A percentile compares a stretch with the other conserved stretches of the same genome.
These are phyloP conservation scores for Somion occarium DNA, from an alignment of 1,284 basidiomycete genomes.

Conservation along the genomic window DNA sequence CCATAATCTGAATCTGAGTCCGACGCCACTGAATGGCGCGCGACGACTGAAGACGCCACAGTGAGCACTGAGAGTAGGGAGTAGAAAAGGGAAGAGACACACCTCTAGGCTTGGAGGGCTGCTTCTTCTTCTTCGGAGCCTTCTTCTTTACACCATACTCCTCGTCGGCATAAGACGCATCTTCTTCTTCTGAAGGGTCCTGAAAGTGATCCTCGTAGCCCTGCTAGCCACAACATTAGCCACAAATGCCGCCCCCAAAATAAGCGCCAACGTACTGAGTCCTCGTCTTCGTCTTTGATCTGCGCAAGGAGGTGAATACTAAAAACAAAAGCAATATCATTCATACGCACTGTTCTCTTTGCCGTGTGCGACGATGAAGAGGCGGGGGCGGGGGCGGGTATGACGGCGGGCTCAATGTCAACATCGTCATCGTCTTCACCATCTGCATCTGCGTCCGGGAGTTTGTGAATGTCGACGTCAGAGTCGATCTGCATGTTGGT, in stretches of 20 bases:
- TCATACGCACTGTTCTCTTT: conserved; percentile 20
- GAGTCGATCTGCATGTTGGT: conserved; percentile 42
- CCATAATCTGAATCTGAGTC: conserved; percentile 90
- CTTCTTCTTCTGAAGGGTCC: conserved; percentile 56
- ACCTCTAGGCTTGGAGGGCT: conserved; percentile 62
- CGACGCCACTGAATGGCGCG: conserved; percentile 47
- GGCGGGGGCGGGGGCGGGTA: conserved; percentile 19
- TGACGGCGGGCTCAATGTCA: conserved; percentile 25
- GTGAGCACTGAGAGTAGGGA: conserved; percentile 13
- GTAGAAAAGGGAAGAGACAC: conserved; percentile 1
- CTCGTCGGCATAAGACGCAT: conserved; percentile 73
- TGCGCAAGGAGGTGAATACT: conserved; percentile 22
- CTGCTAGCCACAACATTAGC: conserved; percentile 33
- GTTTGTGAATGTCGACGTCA: conserved; percentile 32
- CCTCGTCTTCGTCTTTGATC: conserved; percentile 51
- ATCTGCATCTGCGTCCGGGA: conserved; percentile 34
- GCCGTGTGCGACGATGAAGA: conserved; percentile 25
- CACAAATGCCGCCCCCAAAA: background rate
- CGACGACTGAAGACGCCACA: conserved; percentile 31
- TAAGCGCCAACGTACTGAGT: conserved; percentile 48
- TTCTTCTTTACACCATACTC: conserved; percentile 67
- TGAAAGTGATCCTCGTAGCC: conserved; percentile 61
- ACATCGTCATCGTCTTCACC: conserved; percentile 31
- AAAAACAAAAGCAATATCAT: no score
- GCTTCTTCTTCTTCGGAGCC: conserved; percentile 62